Percentiles rank a stretch among this genome's conserved stretches.
phyloP scores from a whole-genome alignment of 768 basidiomycete species.

The Leucosporidium scottii region DNA sequence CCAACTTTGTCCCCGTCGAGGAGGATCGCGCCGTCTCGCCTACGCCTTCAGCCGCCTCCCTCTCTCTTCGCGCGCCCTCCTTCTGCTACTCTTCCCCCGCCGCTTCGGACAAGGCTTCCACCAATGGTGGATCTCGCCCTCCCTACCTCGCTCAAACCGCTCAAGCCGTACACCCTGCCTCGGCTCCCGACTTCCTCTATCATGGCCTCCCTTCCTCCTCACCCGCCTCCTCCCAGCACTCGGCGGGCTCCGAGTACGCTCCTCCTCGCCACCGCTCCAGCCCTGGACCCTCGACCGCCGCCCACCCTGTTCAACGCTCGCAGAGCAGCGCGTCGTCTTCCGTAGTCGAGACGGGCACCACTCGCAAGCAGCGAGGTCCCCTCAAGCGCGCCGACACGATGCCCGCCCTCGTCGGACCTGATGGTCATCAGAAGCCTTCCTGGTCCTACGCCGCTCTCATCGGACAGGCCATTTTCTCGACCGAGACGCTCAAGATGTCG shows the following conservation, averaged over 20 bases:
- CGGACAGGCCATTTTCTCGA: slow-evolving; percentile 86
- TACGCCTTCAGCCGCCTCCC: slow-evolving; percentile 16
- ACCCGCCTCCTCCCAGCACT: slow-evolving; percentile 21
- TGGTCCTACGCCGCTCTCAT: slow-evolving; percentile 91
- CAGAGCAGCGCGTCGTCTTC: background rate
- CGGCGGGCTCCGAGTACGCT: slow-evolving; percentile 16
- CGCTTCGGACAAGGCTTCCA: slow-evolving; percentile 12
- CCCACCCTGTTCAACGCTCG: background rate
- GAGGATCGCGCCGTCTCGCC: slow-evolving; percentile 15
- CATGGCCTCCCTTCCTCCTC: slow-evolving; percentile 14
- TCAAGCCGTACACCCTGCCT: slow-evolving; percentile 9
- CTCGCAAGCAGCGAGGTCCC: background rate
- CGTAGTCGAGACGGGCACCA: background rate
- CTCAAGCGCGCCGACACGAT: background rate
- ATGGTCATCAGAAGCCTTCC: slow-evolving; percentile 51
- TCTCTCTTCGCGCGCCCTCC: slow-evolving; percentile 23
- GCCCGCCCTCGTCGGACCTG: background rate
- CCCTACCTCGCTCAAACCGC: background rate
- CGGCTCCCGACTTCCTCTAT: slow-evolving; percentile 30
- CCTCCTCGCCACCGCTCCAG: slow-evolving; percentile 19
- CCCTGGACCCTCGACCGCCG: slow-evolving; percentile 10
- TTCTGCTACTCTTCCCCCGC: slow-evolving; percentile 34
- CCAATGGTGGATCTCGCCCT: background rate
- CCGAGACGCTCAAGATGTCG: slow-evolving; percentile 72
- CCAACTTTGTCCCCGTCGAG: background rate